Conservation (phyloP, 169 alveolate species). For the Eimeria nieschulzi region DNA sequence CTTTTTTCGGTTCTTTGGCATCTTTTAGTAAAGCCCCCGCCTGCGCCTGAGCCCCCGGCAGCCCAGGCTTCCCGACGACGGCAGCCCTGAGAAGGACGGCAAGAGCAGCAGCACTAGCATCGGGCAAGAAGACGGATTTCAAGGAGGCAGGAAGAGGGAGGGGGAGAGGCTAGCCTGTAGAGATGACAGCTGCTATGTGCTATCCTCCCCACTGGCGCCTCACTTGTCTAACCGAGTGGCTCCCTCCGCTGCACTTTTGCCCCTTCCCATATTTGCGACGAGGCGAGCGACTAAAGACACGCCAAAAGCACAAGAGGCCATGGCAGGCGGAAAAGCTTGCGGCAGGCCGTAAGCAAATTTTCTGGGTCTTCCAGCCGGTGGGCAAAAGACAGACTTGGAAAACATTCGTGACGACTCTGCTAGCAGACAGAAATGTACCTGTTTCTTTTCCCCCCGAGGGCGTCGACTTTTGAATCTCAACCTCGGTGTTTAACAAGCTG, state of each 20-base stretch:
- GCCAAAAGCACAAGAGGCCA: neutral
- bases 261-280: neutral
- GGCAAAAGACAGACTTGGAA: neutral
- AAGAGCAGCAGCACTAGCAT: neutral
- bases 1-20: neutral
- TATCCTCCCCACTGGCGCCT: too few species aligned
- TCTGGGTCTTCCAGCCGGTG: neutral
- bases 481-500: neutral
- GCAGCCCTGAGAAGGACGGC: neutral
- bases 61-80: neutral
- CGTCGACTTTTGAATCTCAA: neutral
- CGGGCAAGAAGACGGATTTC: too few species aligned
- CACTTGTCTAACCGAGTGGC: too few species aligned
- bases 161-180: too few species aligned
- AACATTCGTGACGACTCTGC: neutral
- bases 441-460: neutral
- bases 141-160: too few species aligned
- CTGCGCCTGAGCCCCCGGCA: neutral
- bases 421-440: neutral
- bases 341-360: neutral
- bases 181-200: too few species aligned
- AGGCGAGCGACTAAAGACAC: neutral
- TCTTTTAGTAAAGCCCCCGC: neutral
- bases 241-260: too few species aligned
- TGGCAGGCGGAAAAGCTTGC: neutral